Percentiles rank a stretch among this genome's conserved stretches.
Conservation (phyloP, 176 grass and related monocot genomes). For the Cenchrus purpureus region DNA sequence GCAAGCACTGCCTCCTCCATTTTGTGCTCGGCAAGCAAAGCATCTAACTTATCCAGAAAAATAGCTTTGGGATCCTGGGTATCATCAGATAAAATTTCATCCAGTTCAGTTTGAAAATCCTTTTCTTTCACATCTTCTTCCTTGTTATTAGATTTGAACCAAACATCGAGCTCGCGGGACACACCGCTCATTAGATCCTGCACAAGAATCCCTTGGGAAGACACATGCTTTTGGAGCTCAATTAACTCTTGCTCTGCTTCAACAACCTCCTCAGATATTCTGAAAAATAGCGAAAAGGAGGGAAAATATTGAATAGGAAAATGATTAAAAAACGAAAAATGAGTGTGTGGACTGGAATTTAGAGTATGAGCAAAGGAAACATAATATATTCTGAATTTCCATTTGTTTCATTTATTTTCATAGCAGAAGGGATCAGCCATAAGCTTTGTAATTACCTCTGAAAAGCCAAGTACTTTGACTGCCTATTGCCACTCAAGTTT, state of each 20-base stretch:
- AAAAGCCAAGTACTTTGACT: constrained; percentile 87
- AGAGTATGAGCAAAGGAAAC: constrained; percentile 19
- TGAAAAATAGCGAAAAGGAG: constrained; percentile 25
- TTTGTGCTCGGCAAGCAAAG: constrained; percentile 82
- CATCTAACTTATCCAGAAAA: constrained; percentile 81
- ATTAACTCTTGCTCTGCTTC: constrained; percentile 95
- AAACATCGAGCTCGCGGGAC: constrained; percentile 73
- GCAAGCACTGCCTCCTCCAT: constrained; percentile 71
- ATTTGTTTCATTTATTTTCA: not conserved
- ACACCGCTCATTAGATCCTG: constrained; percentile 94
- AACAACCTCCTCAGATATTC: constrained; percentile 93
- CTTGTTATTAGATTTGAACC: constrained; percentile 66
- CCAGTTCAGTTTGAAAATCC: constrained; percentile 60
- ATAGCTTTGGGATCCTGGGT: constrained; percentile 59
- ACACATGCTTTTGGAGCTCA: constrained; percentile 84
- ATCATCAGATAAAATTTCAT: constrained; percentile 61
- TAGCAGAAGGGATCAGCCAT: not conserved
- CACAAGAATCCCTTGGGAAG: constrained; percentile 88
- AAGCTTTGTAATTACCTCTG: constrained; percentile 66
- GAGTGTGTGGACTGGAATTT: not conserved
- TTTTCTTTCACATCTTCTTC: constrained; percentile 56
- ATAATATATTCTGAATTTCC: not conserved
- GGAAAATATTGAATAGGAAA: constrained; percentile 15
- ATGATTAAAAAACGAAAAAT: constrained; percentile 3
- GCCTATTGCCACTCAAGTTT: constrained; percentile 81